A percentile compares a stretch with the other conserved stretches of the same genome.
phyloP scores from a whole-genome alignment of 2,329 filamentous ascomycete genomes.

The Cercospora sp. region DNA sequence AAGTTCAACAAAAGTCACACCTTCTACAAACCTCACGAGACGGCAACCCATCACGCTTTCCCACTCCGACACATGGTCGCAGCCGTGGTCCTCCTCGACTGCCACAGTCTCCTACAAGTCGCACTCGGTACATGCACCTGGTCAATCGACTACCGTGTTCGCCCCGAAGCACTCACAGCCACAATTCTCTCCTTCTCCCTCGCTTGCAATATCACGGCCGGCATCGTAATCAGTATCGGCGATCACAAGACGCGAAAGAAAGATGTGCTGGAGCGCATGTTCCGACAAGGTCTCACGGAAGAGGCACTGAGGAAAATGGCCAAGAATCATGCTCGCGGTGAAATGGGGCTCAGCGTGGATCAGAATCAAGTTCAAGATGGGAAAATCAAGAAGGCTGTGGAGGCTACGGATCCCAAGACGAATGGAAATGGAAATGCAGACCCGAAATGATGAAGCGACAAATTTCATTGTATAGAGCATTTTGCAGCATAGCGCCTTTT shows the following conservation, averaged over 20 bases:
- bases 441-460: neutral
- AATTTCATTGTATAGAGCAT: neutral
- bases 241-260: constrained; percentile 79
- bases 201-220: constrained; percentile 73
- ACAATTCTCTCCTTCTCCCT: constrained; percentile 80
- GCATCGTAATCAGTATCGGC: constrained; percentile 73
- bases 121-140: constrained; percentile 76
- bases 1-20: constrained; percentile 82
- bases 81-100: constrained; percentile 76
- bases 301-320: constrained; percentile 58
- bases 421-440: neutral
- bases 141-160: constrained; percentile 69
- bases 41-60: constrained; percentile 76
- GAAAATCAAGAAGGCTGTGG: constrained; percentile 22
- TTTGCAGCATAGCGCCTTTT: neutral
- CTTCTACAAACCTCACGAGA: constrained; percentile 89
- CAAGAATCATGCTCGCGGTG: constrained; percentile 28
- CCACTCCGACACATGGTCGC: constrained; percentile 72
- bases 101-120: constrained; percentile 78
- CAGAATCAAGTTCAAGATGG: constrained; percentile 22
- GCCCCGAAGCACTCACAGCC: constrained; percentile 73
- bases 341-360: constrained; percentile 25
- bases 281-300: constrained; percentile 72
- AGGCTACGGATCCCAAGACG: constrained; percentile 5
- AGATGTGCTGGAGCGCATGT: constrained; percentile 76